Conservation (phyloP, 441 rosid species). For the Erysimum cheiri region DNA sequence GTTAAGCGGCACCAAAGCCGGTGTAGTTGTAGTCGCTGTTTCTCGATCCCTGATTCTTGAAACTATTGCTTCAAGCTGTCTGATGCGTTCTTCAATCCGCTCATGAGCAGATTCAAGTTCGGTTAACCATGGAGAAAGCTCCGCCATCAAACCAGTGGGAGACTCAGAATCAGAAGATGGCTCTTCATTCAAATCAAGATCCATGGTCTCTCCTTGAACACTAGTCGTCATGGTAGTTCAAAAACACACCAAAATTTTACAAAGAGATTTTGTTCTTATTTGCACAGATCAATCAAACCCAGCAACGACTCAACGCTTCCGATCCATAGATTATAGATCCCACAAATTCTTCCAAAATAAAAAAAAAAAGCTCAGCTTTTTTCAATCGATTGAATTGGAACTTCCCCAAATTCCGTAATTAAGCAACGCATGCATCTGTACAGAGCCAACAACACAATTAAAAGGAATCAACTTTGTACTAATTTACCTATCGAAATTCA, state of each 20-base stretch:
- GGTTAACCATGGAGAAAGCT: slow-evolving; percentile 47
- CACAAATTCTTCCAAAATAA: slow-evolving; percentile 1
- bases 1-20: slow-evolving; percentile 3
- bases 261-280: neutral
- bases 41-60: slow-evolving; percentile 54
- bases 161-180: slow-evolving; percentile 46
- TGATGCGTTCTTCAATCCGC: slow-evolving; percentile 60
- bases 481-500: slow-evolving; percentile 6
- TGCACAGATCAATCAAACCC: slow-evolving; percentile 26
- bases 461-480: slow-evolving; percentile 12
- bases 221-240: slow-evolving; percentile 36
- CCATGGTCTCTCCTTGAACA: slow-evolving; percentile 49
- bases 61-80: slow-evolving; percentile 60
- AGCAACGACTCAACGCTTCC: slow-evolving; percentile 10
- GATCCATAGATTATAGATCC: slow-evolving; percentile 29
- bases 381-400: slow-evolving; percentile 18
- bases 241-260: neutral
- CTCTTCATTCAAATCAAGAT: slow-evolving; percentile 60
- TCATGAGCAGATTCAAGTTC: slow-evolving; percentile 59
- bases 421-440: slow-evolving; percentile 44
- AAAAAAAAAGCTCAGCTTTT: neutral
- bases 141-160: slow-evolving; percentile 43
- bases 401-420: neutral
- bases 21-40: slow-evolving; percentile 23
- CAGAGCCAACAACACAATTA: neutral